Conservation (phyloP, 352 stramenopile genomes). For the Globisporangium rhizosaccharum region DNA sequence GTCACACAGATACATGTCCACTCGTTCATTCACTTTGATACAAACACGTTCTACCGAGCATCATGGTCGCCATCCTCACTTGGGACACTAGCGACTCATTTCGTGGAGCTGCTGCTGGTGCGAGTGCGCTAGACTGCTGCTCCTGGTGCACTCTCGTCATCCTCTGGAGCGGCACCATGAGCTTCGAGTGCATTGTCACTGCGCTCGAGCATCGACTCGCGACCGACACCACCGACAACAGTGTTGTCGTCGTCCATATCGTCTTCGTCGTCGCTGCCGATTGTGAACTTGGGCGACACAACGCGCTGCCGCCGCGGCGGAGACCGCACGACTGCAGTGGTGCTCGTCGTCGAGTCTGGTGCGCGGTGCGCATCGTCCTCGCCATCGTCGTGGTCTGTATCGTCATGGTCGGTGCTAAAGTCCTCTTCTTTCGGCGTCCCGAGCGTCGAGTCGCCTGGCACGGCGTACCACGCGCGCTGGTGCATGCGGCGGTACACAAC, state of each 20-base stretch:
- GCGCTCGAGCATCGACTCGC: no score
- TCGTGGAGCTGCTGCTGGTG: no score
- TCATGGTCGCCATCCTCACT: no score
- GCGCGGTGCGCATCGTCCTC: constrained; percentile 8
- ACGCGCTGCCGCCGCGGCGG: constrained; percentile 20
- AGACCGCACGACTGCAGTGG: constrained; percentile 18
- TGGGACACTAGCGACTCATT: no score
- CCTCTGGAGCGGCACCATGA: neutral
- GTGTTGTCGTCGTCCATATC: neutral
- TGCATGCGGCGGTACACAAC: constrained; percentile 46
- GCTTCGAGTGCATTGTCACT: neutral
- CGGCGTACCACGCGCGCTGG: constrained; percentile 42
- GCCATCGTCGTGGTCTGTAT: constrained; percentile 16
- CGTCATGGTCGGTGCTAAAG: constrained; percentile 1
- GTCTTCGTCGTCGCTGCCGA: constrained; percentile 41
- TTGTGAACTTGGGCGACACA: constrained; percentile 36
- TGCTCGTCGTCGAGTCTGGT: constrained; percentile 14
- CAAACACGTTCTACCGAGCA: no score
- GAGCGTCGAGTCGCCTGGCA: constrained; percentile 31
- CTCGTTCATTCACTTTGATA: no score
- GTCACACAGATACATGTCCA: no score
- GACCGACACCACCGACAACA: neutral
- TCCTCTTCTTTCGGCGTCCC: constrained; percentile 12
- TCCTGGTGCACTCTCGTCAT: neutral
- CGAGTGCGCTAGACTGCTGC: no score